Evolutionary conservation across 257 asterid species (phyloP).

Genomic region (Penstemon eatonii): DNA sequence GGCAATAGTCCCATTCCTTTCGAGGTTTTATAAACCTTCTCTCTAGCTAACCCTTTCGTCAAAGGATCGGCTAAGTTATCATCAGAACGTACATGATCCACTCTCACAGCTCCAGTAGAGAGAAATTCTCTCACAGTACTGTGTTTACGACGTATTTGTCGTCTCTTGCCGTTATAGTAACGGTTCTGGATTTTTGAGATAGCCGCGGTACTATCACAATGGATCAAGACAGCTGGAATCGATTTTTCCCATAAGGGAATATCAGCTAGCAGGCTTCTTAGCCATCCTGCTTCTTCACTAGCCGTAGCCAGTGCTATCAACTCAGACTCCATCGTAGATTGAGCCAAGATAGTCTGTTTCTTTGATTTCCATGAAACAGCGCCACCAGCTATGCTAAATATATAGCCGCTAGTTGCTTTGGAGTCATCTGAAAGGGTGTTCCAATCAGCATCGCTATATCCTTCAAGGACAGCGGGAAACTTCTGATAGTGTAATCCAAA

Average conservation of each 20-base stretch:
- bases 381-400: constrained; percentile 3
- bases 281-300: background rate
- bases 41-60: no score
- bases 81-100: no score
- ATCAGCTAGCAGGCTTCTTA: background rate
- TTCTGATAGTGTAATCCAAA: no score
- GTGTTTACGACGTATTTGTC: no score
- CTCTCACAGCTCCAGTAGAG: no score
- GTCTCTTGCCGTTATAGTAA: no score
- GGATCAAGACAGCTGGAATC: background rate
- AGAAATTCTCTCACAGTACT: no score
- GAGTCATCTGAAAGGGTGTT: constrained; percentile 12
- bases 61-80: no score
- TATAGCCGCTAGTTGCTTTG: constrained; percentile 14
- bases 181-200: background rate
- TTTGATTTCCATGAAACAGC: constrained; percentile 16
- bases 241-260: background rate
- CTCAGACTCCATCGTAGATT: background rate
- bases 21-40: no score
- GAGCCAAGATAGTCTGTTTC: constrained; percentile 8
- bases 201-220: background rate
- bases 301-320: background rate
- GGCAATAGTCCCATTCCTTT: no score
- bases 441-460: constrained; percentile 21
- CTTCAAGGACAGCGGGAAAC: constrained; percentile 19